Conservation (phyloP, 2,329 filamentous ascomycete species). For the Blastomyces gilchristii region DNA sequence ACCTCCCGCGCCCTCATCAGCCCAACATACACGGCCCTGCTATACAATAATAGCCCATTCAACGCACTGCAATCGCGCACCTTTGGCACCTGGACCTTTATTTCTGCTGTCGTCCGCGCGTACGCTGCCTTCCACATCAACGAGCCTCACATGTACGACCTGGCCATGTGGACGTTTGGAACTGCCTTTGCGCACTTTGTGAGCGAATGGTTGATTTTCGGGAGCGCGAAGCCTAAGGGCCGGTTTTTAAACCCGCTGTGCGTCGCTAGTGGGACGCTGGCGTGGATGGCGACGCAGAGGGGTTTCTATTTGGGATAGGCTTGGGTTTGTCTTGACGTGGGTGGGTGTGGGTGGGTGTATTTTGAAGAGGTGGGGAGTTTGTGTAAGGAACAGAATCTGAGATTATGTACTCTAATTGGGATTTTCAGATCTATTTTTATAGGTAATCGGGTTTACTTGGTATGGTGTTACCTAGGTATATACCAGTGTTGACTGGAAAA, state of each 20-base stretch:
- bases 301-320: slow-evolving; percentile 24
- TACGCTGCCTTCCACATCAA: slow-evolving; percentile 78
- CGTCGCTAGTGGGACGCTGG: slow-evolving; percentile 45
- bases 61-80: slow-evolving; percentile 67
- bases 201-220: slow-evolving; percentile 70
- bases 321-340: not conserved
- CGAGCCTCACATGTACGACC: slow-evolving; percentile 62
- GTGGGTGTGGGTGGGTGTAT: no score
- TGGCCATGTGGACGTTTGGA: slow-evolving; percentile 71
- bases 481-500: not conserved
- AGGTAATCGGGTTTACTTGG: not conserved
- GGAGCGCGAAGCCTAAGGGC: slow-evolving; percentile 56
- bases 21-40: slow-evolving; percentile 68
- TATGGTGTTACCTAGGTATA: not conserved
- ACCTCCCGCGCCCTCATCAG: slow-evolving; percentile 73
- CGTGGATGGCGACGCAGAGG: slow-evolving; percentile 55
- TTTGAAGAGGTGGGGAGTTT: no score
- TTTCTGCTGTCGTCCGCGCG: slow-evolving; percentile 64
- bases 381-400: not conserved
- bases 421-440: not conserved
- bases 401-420: not conserved
- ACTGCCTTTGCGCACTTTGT: slow-evolving; percentile 69
- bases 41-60: slow-evolving; percentile 55
- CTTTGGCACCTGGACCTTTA: slow-evolving; percentile 80
- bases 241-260: slow-evolving; percentile 50